These are phyloP conservation scores for Comarum palustre DNA, from an alignment of 306 rosid genomes.

Conservation along the genomic window DNA sequence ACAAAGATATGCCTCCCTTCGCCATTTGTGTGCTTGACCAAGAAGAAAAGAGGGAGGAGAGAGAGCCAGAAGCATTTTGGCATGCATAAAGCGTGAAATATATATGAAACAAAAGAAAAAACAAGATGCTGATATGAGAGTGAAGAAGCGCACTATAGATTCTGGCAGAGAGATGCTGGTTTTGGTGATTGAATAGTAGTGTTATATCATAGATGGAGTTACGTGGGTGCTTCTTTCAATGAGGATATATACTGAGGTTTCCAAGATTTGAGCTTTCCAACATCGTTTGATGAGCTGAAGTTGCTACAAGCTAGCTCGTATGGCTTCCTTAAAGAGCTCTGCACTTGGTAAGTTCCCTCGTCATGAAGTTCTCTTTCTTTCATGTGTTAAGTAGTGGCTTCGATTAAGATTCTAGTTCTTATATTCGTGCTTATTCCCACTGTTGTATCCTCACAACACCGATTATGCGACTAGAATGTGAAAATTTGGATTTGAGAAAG, in stretches of 20 bases:
- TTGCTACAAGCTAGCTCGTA: neutral
- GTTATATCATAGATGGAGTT: neutral
- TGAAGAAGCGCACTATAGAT: neutral
- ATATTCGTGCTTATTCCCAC: no score
- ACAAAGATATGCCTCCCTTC: neutral
- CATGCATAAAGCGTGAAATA: neutral
- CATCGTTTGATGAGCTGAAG: constrained; percentile 3
- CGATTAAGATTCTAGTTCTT: neutral
- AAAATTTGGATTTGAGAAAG: neutral
- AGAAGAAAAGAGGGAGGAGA: neutral
- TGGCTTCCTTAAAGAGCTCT: constrained; percentile 10
- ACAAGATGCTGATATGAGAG: constrained; percentile 11
- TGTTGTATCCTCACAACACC: no score
- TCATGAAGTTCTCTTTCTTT: neutral
- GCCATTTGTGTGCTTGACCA: neutral
- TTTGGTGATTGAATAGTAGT: neutral
- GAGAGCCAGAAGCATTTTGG: neutral
- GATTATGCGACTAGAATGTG: neutral
- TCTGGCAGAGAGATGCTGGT: neutral
- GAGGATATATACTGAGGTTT: neutral
- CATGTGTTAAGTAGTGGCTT: neutral
- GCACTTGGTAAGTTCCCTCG: constrained; percentile 6
- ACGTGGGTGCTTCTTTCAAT: constrained; percentile 1
- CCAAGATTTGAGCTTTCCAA: neutral
- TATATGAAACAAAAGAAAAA: neutral